Base-by-base conservation (phyloP, 108 stramenopile species). In the Discostella stelligeroides region DNA sequence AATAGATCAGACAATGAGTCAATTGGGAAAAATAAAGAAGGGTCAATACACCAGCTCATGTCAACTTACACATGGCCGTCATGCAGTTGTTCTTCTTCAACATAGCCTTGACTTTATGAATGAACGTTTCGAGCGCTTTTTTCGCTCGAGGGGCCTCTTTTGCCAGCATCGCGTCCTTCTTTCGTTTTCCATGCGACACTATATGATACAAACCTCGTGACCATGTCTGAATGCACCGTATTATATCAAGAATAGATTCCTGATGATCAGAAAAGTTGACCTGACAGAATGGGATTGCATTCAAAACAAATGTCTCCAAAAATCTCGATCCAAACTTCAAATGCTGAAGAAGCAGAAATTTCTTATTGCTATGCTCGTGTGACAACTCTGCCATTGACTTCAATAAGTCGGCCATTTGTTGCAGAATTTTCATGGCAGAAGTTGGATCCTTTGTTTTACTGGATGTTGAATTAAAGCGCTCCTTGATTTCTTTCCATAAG, bases 61-160 rank as follows among this genome's bases (percentile, higher is more conserved):
- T 3, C 34, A 34, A 34, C 34, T 34, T 34, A 34, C 69, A 76
- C 66, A 84, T 72, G 0, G 83, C 83, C 14, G 75, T 62, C 66
- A 84, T 61, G 27, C 70, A 80, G 58, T 60, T 45, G 27, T 84
- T 81, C 55, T 78, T 80, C 69, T 76, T 80, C 55, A 84, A 54
- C 28, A 81, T 28, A 11, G 66, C 60, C 70, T 81, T 84, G 0
- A 84, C 71, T 37, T 80, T 80, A 61, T 84, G 79, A 57, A 78
- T 71, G 39, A 84, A 84, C 39, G 72, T 38, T 53, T 84, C 83
- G 7, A 81, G 55, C 14, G 58, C 60, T 63, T 80, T 80, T 42
- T 84, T 84, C 17, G 79, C 66, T 30, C 75, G 50, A 9, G 83
- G 83, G 1, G 75, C 67, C 59, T 84, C 83, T 73, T 77, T 81